These are phyloP conservation scores for Daldinia decipiens DNA, from an alignment of 495 filamentous ascomycete genomes.

Conservation along the genomic window DNA sequence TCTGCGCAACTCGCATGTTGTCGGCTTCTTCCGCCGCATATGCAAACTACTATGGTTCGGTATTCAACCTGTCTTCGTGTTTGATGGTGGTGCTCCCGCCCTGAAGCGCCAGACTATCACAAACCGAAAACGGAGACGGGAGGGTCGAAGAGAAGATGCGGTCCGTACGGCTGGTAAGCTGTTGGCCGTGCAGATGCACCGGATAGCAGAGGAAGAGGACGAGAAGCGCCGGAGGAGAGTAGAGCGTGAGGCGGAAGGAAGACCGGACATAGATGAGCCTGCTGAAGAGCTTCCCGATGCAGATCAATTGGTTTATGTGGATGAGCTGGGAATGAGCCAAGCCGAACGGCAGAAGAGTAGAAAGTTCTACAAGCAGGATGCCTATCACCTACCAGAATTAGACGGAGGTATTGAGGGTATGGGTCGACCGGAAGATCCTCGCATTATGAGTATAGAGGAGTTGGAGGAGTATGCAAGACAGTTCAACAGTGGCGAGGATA, in stretches of 20 bases:
- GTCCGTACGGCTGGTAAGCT: slow-evolving; percentile 87
- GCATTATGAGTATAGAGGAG: slow-evolving; percentile 94
- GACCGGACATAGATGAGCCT: slow-evolving; percentile 59
- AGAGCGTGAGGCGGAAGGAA: slow-evolving; percentile 31
- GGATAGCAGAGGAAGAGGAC: slow-evolving; percentile 84
- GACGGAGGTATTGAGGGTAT: slow-evolving; percentile 78
- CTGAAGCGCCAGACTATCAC: slow-evolving; percentile 92
- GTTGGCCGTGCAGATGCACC: slow-evolving; percentile 91
- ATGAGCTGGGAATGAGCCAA: slow-evolving; percentile 83
- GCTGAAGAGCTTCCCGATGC: slow-evolving; percentile 72
- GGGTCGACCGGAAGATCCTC: slow-evolving; percentile 89
- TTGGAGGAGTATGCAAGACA: slow-evolving; percentile 91
- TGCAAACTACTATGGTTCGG: slow-evolving; percentile 97
- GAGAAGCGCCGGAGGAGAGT: slow-evolving; percentile 66
- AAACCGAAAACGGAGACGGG: slow-evolving; percentile 78
- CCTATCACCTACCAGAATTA: slow-evolving; percentile 91
- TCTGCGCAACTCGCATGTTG: slow-evolving; percentile 90
- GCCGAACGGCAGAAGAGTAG: slow-evolving; percentile 78
- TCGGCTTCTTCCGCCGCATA: slow-evolving; percentile 97
- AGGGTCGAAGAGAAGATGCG: slow-evolving; percentile 93
- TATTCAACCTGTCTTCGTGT: slow-evolving; percentile 97
- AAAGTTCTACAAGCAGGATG: slow-evolving; percentile 88
- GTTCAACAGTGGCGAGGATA: slow-evolving; percentile 92
- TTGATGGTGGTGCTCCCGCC: slow-evolving; percentile 92
- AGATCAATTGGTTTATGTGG: slow-evolving; percentile 81